Conservation (phyloP, 176 grass and related monocot genomes). For the Rhynchospora pubera region DNA sequence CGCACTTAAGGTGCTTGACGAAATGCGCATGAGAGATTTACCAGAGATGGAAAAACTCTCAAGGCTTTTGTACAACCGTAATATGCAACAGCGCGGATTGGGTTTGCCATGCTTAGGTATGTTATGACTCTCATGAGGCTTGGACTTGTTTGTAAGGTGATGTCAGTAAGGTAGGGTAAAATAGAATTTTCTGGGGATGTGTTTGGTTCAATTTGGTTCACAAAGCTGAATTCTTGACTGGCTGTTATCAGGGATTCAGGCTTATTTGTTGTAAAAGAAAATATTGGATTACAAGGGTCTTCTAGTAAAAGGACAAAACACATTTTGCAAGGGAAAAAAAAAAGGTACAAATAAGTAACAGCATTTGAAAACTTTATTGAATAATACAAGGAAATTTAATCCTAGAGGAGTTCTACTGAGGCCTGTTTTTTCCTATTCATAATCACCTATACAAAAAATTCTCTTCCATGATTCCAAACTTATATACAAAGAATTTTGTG, state of each 20-base stretch:
- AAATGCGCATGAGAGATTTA: constrained; percentile 7
- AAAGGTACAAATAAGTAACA: not conserved
- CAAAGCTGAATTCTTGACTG: not conserved
- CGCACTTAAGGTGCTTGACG: constrained; percentile 1
- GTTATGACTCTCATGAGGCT: not conserved
- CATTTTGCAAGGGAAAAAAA: no score
- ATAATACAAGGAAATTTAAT: not conserved
- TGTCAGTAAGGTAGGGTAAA: not conserved
- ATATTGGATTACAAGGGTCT: no score
- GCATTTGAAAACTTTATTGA: not conserved
- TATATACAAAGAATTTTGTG: constrained; percentile 4
- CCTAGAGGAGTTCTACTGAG: not conserved
- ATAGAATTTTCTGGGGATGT: not conserved
- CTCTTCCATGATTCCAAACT: not conserved
- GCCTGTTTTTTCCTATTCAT: not conserved
- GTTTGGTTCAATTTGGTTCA: not conserved
- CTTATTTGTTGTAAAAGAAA: not conserved
- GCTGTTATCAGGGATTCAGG: not conserved
- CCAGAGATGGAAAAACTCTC: not conserved
- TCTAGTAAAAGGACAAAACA: no score
- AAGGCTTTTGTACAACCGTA: not conserved
- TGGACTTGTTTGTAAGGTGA: not conserved
- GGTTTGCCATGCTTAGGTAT: not conserved
- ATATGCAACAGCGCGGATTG: not conserved
- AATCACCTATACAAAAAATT: constrained; percentile 1